phyloP scores from a whole-genome alignment of 1,284 basidiomycete genomes.

The Tilletia indica region DNA sequence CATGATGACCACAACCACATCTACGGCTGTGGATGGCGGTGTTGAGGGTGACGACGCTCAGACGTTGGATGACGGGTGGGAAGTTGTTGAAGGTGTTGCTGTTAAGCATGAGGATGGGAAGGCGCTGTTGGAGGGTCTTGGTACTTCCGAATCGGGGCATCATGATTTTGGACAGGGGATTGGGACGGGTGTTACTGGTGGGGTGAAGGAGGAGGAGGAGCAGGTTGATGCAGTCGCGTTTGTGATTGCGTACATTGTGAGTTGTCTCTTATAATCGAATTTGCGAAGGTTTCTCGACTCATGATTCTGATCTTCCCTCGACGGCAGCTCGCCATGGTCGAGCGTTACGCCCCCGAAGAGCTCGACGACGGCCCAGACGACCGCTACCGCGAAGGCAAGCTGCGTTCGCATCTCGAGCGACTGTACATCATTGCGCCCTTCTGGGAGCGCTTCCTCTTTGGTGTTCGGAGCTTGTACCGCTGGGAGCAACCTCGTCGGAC shows the following conservation, averaged over 20 bases:
- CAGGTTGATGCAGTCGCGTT: constrained; percentile 52
- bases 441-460: constrained; percentile 48
- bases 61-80: constrained; percentile 5
- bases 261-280: not conserved
- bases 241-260: constrained; percentile 49
- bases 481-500: constrained; percentile 38
- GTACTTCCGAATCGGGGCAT: not conserved
- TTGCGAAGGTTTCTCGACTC: no score
- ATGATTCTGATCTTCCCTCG: not conserved
- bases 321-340: constrained; percentile 44
- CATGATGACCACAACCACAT: no score
- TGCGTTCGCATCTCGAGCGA: constrained; percentile 51
- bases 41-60: not conserved
- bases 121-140: not conserved
- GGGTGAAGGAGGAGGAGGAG: constrained; percentile 27
- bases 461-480: constrained; percentile 31
- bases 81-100: constrained; percentile 7
- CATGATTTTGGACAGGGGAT: not conserved
- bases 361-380: constrained; percentile 48
- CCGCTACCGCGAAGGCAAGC: constrained; percentile 49
- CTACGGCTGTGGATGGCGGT: no score
- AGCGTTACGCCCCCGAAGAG: constrained; percentile 51
- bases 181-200: not conserved
- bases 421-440: constrained; percentile 55
- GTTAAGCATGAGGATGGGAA: constrained; percentile 17